Evolutionary conservation across 441 rosid species (phyloP).

Genomic region (Populus hybrid): DNA sequence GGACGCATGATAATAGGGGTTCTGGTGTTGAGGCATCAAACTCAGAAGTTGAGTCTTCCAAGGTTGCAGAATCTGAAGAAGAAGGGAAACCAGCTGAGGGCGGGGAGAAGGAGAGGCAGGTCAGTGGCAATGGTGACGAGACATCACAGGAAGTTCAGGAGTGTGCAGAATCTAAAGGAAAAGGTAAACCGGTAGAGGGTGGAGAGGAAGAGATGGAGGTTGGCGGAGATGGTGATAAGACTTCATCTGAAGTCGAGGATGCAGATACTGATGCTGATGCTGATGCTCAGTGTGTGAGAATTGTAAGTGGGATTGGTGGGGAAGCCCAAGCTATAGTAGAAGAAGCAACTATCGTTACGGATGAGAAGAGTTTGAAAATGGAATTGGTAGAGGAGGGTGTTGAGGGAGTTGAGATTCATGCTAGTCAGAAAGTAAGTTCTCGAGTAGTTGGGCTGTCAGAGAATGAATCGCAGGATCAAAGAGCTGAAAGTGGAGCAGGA

Average conservation of each 20-base stretch:
- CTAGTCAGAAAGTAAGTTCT: slow-evolving; percentile 5
- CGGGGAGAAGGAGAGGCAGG: slow-evolving; percentile 8
- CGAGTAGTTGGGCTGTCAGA: slow-evolving; percentile 10
- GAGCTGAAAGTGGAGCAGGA: slow-evolving; percentile 20
- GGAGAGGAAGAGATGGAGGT: slow-evolving; percentile 10
- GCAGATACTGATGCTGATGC: slow-evolving; percentile 1
- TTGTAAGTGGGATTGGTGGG: slow-evolving; percentile 13
- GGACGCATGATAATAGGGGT: slow-evolving; percentile 6
- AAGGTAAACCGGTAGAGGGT: slow-evolving; percentile 5
- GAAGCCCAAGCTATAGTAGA: slow-evolving; percentile 17
- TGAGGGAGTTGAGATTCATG: slow-evolving; percentile 9
- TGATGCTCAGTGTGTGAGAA: slow-evolving; percentile 7
- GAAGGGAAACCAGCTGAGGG: slow-evolving; percentile 1
- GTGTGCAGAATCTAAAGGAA: slow-evolving; percentile 1
- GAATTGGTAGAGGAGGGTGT: slow-evolving; percentile 5
- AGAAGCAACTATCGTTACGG: neutral
- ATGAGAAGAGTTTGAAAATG: slow-evolving; percentile 12
- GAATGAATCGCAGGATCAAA: slow-evolving; percentile 10
- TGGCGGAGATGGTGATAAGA: slow-evolving; percentile 9
- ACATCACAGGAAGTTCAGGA: neutral
- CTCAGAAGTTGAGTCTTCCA: slow-evolving; percentile 10
- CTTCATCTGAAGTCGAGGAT: slow-evolving; percentile 1
- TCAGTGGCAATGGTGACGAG: neutral
- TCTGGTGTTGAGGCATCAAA: slow-evolving; percentile 13
- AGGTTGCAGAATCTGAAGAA: slow-evolving; percentile 13